Evolutionary conservation across 164 flowering plant species (phyloP).

Genomic region (Piper betle): DNA sequence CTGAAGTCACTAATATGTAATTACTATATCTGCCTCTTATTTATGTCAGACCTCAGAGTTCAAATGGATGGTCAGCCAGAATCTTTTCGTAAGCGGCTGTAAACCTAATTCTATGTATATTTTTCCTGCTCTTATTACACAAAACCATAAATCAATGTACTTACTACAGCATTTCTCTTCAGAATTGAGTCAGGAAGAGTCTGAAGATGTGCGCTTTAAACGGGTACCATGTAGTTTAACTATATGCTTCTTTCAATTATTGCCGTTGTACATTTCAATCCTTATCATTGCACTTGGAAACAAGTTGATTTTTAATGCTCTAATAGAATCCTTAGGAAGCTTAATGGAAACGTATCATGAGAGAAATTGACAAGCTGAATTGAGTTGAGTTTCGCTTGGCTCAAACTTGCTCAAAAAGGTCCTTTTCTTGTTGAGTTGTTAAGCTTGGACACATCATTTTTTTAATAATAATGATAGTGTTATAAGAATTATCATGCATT

Average conservation of each 20-base stretch:
- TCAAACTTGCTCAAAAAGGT: too few relatives aligned
- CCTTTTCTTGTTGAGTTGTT: too few relatives aligned
- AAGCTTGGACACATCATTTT: too few relatives aligned
- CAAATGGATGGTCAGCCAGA: constrained; percentile 47
- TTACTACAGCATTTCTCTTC: constrained; percentile 14
- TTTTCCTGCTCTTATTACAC: background rate
- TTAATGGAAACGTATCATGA: too few relatives aligned
- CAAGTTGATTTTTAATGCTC: background rate
- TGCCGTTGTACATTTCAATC: background rate
- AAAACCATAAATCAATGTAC: background rate
- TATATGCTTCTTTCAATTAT: background rate
- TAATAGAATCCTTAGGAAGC: too few relatives aligned
- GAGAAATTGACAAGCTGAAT: too few relatives aligned
- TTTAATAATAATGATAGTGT: too few relatives aligned
- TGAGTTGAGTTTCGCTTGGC: too few relatives aligned
- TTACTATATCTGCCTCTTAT: background rate
- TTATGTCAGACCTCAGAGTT: background rate
- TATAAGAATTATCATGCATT: too few relatives aligned
- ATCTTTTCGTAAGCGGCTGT: constrained; percentile 45
- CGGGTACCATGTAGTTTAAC: constrained; percentile 35
- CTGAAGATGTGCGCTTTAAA: constrained; percentile 75
- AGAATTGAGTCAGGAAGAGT: constrained; percentile 75
- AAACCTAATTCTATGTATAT: background rate
- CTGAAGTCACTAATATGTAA: background rate
- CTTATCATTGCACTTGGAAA: background rate